These are phyloP conservation scores for Infundibulicybe gibba DNA, from an alignment of 768 basidiomycete genomes.

Conservation along the genomic window DNA sequence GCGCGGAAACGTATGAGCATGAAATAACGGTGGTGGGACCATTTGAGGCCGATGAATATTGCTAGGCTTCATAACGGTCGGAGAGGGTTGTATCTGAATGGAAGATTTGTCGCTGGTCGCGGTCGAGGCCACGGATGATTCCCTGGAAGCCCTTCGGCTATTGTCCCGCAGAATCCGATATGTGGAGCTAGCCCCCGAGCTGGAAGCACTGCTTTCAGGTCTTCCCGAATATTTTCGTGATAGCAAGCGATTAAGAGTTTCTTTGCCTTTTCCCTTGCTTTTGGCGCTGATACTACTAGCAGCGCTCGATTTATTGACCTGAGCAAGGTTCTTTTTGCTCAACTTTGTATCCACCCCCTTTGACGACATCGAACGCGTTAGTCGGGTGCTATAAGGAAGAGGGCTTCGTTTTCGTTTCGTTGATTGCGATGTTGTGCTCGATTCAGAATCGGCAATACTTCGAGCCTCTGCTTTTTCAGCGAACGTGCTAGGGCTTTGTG, in stretches of 20 bases:
- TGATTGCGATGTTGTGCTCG: not conserved
- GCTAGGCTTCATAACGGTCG: slow-evolving; percentile 23
- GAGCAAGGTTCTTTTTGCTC: slow-evolving; percentile 2
- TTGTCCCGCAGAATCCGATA: slow-evolving; percentile 26
- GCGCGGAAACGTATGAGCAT: slow-evolving; percentile 14
- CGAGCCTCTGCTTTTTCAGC: not conserved
- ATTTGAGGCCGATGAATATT: slow-evolving; percentile 10
- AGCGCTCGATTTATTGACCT: not conserved
- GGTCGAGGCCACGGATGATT: slow-evolving; percentile 49
- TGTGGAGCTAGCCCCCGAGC: slow-evolving; percentile 35
- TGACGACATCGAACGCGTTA: slow-evolving; percentile 3
- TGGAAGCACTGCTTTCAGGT: slow-evolving; percentile 24
- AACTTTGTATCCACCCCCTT: slow-evolving; percentile 4
- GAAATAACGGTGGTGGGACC: slow-evolving; percentile 13
- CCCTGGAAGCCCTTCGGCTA: slow-evolving; percentile 31
- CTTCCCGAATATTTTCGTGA: slow-evolving; percentile 10
- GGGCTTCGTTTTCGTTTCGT: slow-evolving; percentile 19
- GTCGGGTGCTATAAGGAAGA: slow-evolving; percentile 2
- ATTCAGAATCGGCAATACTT: no score
- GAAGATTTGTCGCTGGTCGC: slow-evolving; percentile 23
- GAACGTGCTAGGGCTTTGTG: slow-evolving; percentile 11
- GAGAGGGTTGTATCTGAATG: slow-evolving; percentile 19
- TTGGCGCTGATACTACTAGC: slow-evolving; percentile 16
- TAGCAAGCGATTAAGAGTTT: slow-evolving; percentile 11
- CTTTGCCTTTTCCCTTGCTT: slow-evolving; percentile 30